phyloP scores from a whole-genome alignment of 1,284 basidiomycete species.

The Peniophora sp. region DNA sequence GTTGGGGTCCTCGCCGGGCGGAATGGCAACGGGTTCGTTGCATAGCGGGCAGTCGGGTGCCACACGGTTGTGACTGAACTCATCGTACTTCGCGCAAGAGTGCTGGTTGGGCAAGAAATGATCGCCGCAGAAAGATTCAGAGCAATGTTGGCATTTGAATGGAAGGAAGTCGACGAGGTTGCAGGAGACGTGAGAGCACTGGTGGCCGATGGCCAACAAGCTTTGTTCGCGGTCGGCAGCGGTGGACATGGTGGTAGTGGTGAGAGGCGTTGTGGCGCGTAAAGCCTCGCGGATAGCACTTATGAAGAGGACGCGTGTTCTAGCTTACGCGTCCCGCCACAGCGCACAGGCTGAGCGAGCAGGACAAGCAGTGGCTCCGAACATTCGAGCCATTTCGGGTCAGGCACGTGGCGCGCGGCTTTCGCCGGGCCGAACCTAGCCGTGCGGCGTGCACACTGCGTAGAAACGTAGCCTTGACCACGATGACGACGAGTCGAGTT shows the following conservation, averaged over 20 bases:
- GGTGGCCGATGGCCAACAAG: conserved; percentile 59
- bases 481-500: too few species aligned
- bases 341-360: background rate
- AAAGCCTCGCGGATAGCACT: background rate
- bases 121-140: conserved; percentile 59
- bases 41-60: conserved; percentile 74
- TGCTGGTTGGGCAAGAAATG: conserved; percentile 65
- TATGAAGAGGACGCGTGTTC: background rate
- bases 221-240: conserved; percentile 37
- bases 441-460: too few species aligned
- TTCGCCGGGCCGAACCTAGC: too few species aligned
- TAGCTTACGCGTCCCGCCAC: background rate
- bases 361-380: background rate
- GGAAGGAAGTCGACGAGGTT: conserved; percentile 73
- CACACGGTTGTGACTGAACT: conserved; percentile 57
- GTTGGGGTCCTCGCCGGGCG: conserved; percentile 69
- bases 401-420: too few species aligned
- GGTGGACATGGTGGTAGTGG: conserved; percentile 11
- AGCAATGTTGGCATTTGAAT: conserved; percentile 72
- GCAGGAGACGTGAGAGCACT: conserved; percentile 59
- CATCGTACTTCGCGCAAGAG: conserved; percentile 61
- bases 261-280: conserved; percentile 1
- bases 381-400: too few species aligned
- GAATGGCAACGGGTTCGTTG: conserved; percentile 61
- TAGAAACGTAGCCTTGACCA: too few species aligned